Evolutionary conservation across 2,329 filamentous ascomycete genomes (phyloP).

Genomic region (Furcasterigmium furcatum): DNA sequence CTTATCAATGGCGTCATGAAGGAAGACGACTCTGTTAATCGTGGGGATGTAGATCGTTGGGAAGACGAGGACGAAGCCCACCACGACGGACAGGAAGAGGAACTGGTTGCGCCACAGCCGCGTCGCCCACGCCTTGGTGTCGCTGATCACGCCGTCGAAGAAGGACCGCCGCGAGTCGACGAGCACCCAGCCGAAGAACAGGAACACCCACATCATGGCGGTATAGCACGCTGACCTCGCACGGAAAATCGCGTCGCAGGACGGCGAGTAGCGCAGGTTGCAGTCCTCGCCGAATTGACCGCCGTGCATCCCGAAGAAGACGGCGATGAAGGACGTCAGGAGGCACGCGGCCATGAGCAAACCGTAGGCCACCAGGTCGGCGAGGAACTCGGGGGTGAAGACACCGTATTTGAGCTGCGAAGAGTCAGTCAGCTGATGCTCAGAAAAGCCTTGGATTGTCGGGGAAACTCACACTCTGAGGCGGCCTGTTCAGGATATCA

Average conservation of each 20-base stretch:
- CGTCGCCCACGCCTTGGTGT: conserved; percentile 47
- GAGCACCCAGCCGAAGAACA: conserved; percentile 69
- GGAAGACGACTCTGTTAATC: conserved; percentile 62
- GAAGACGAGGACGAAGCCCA: conserved; percentile 55
- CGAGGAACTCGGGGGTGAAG: conserved; percentile 61
- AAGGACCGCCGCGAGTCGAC: conserved; percentile 63
- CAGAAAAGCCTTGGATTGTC: background rate
- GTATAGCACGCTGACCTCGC: conserved; percentile 66
- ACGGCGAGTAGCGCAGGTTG: conserved; percentile 47
- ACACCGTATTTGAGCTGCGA: conserved; percentile 44
- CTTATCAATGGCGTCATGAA: conserved; percentile 63
- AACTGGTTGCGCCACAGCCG: conserved; percentile 55
- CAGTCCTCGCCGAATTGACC: conserved; percentile 57
- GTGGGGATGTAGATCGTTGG: conserved; percentile 66
- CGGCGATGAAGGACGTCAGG: conserved; percentile 53
- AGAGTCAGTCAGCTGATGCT: no score
- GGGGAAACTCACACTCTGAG: conserved; percentile 46
- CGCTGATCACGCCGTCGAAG: conserved; percentile 51
- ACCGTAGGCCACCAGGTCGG: conserved; percentile 63
- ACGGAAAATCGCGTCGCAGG: conserved; percentile 57
- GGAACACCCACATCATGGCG: conserved; percentile 64
- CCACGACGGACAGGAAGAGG: conserved; percentile 43
- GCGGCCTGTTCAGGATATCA: conserved; percentile 64
- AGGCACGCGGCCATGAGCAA: conserved; percentile 60
- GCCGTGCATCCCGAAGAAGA: conserved; percentile 51